Percentiles rank a stretch among this genome's conserved stretches.
phyloP scores from a whole-genome alignment of 2,329 filamentous ascomycete species.

The Paracorniculantispora psalliotae region DNA sequence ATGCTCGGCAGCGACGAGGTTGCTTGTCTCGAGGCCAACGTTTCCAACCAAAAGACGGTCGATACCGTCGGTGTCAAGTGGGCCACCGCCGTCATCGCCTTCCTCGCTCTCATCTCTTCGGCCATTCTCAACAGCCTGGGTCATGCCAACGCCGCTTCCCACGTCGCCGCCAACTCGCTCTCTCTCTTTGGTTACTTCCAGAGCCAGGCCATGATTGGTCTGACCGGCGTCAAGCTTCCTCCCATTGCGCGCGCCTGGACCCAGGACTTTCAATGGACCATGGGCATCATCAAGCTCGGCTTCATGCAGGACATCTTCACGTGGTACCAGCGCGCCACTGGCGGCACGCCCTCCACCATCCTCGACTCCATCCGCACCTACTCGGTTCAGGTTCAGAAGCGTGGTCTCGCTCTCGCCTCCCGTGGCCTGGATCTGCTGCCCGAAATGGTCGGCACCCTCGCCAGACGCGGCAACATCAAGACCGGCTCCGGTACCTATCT shows the following conservation, averaged over 20 bases:
- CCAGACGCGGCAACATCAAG: slow-evolving; percentile 51
- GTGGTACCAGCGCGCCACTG: slow-evolving; percentile 93
- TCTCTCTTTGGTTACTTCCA: slow-evolving; percentile 96
- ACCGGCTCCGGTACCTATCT: slow-evolving; percentile 51
- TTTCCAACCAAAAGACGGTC: slow-evolving; percentile 91
- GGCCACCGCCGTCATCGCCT: slow-evolving; percentile 82
- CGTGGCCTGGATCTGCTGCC: slow-evolving; percentile 51
- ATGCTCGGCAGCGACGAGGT: slow-evolving; percentile 63
- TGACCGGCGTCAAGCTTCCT: slow-evolving; percentile 74
- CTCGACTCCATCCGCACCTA: slow-evolving; percentile 68
- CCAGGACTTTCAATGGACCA: slow-evolving; percentile 96
- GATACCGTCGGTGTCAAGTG: slow-evolving; percentile 85
- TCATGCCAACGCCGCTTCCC: slow-evolving; percentile 88
- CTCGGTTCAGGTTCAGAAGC: slow-evolving; percentile 79
- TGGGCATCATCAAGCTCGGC: slow-evolving; percentile 85
- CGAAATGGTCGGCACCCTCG: slow-evolving; percentile 36
- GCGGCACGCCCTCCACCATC: slow-evolving; percentile 74
- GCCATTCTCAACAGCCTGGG: slow-evolving; percentile 86
- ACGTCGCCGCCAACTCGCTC: slow-evolving; percentile 88
- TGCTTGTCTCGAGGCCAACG: slow-evolving; percentile 79
- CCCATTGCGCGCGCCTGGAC: slow-evolving; percentile 91
- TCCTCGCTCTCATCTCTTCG: slow-evolving; percentile 75
- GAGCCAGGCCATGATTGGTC: slow-evolving; percentile 83
- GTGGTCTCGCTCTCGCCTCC: slow-evolving; percentile 40
- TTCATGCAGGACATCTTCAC: slow-evolving; percentile 87